Conservation (phyloP, 2,329 filamentous ascomycete genomes). For the Dendryphion nanum region DNA sequence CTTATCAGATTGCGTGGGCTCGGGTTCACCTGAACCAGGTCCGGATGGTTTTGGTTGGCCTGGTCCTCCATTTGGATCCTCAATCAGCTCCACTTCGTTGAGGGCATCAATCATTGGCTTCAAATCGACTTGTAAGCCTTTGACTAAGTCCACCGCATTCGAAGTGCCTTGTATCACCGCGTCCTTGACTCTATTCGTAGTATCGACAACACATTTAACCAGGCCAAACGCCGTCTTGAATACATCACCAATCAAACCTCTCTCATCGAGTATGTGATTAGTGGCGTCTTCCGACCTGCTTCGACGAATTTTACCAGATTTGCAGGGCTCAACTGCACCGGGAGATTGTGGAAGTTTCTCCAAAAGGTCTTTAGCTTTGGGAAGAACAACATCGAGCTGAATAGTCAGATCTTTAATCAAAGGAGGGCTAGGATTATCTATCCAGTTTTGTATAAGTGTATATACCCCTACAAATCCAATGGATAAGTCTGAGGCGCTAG, state of each 20-base stretch:
- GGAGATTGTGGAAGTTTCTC: constrained; percentile 5
- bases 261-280: constrained; percentile 1
- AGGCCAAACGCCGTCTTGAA: constrained; percentile 8
- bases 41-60: constrained; percentile 3
- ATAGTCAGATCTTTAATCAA: constrained; percentile 1
- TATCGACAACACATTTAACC: constrained; percentile 6
- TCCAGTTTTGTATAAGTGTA: constrained; percentile 5
- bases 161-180: constrained; percentile 3
- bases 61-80: not conserved
- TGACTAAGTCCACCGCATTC: constrained; percentile 2
- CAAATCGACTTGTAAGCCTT: constrained; percentile 1
- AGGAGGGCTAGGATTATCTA: constrained; percentile 3
- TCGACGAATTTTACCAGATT: constrained; percentile 1
- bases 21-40: constrained; percentile 1
- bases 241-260: constrained; percentile 4
- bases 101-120: constrained; percentile 8
- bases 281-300: not conserved
- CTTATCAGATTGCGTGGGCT: constrained; percentile 2
- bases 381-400: constrained; percentile 4
- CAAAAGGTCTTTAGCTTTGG: constrained; percentile 5
- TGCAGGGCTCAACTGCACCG: constrained; percentile 6
- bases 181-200: constrained; percentile 7
- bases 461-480: constrained; percentile 5
- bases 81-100: constrained; percentile 5
- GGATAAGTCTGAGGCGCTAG: constrained; percentile 8